phyloP scores from a whole-genome alignment of 345 rosid species.

The Abelmoschus esculentus region DNA sequence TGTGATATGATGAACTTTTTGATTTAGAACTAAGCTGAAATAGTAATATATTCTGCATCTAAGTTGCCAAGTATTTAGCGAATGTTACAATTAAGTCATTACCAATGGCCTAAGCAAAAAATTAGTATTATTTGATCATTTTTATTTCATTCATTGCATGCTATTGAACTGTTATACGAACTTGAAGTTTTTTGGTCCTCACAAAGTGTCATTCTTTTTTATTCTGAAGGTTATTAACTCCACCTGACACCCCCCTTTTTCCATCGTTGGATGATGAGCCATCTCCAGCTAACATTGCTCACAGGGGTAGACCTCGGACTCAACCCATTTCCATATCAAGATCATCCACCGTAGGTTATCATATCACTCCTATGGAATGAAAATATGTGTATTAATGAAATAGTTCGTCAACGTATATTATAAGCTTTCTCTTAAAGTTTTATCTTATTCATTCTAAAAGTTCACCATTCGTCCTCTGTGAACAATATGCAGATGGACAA shows the following conservation, averaged over 20 bases:
- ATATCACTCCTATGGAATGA: constrained; percentile 12
- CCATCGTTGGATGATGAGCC: constrained; percentile 87
- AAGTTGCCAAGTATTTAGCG: neutral
- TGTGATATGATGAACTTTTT: neutral
- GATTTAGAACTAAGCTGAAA: constrained; percentile 4
- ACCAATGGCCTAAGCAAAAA: neutral
- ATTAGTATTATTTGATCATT: neutral
- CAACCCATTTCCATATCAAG: constrained; percentile 87
- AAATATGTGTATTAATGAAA: neutral
- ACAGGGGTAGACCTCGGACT: constrained; percentile 82
- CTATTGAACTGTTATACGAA: neutral
- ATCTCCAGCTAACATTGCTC: constrained; percentile 38
- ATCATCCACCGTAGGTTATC: constrained; percentile 74
- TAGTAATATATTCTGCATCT: neutral
- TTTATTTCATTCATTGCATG: neutral
- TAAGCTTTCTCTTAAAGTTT: neutral
- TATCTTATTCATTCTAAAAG: neutral
- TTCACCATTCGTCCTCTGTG: neutral
- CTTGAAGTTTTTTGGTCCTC: constrained; percentile 17
- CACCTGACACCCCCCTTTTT: constrained; percentile 97
- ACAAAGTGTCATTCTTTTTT: constrained; percentile 24
- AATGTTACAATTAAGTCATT: neutral
- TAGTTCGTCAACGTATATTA: neutral
- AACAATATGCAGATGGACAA: constrained; percentile 67
- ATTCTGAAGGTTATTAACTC: constrained; percentile 83